Evolutionary conservation across 768 basidiomycete genomes (phyloP), one percentile per base, ranked within the genome.

Genomic region (Steccherinum ochraceum): DNA sequence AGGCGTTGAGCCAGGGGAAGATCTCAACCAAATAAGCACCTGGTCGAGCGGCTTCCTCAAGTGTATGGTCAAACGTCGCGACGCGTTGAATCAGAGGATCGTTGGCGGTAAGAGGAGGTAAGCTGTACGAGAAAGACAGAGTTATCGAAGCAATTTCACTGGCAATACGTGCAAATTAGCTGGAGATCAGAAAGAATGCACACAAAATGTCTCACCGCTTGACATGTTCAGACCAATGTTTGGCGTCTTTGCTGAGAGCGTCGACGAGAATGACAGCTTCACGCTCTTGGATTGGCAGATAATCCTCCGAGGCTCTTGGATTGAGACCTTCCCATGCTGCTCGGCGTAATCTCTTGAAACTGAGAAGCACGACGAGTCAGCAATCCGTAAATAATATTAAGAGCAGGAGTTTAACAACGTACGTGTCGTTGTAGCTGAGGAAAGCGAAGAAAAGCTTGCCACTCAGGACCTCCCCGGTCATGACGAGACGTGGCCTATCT

Each of bases 401-500:
- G 30, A 35, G n/a, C n/a, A n/a, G n/a, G n/a, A n/a, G n/a, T n/a
- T n/a, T n/a, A 43, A 43, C 11, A 40, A 72, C 73, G 57, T 72
- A 71, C 53, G 3, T 35, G 51, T 82, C 78, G 12, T 77, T 76
- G 58, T 86, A 83, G 16, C 71, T 67, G 2, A 79, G 79, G 64
- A 86, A 85, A 2, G 80, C 80, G 11, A 54, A 39, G 46, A 52
- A 23, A 12, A 50, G 30, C 2, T 45, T 35, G 2, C 50, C 53
- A 2, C 30, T 42, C 21, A 57, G 46, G 20, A 58, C 44, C 30
- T 58, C 55, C 16, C 49, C 30, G 42, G 78, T 75, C 79, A 84
- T 82, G 58, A 81, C 76, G 56, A 81, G 70, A 57, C 81, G 80
- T 40, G 80, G 80, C 55, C 82, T 60, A 23, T 7, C 7, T 18